A percentile compares a stretch with the other conserved stretches of the same genome.
Evolutionary conservation across 139 green algal species (phyloP).

Genomic region (Edaphochlamys debaryana): DNA sequence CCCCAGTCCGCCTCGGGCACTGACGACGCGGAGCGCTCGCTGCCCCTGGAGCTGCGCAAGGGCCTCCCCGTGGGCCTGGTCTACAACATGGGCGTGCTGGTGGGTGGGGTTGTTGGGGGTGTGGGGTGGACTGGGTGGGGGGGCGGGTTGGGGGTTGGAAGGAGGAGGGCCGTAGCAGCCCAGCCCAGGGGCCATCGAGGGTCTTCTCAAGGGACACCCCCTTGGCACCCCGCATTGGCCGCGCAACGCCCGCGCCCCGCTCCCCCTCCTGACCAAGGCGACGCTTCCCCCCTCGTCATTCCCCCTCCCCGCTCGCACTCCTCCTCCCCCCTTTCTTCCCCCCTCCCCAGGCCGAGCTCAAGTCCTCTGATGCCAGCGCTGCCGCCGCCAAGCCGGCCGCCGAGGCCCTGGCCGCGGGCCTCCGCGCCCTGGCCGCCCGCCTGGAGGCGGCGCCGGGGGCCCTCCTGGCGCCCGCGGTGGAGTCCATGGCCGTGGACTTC

Average conservation of each 20-base stretch:
- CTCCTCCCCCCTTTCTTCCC: no score
- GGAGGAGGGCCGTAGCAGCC: no score
- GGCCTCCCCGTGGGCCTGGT: constrained; percentile 57
- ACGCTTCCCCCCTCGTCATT: no score
- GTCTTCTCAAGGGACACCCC: no score
- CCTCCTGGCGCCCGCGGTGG: constrained; percentile 38
- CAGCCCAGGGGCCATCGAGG: no score
- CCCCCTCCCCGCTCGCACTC: no score
- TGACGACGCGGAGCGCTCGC: no score
- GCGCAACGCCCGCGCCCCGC: no score
- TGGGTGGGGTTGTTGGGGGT: background rate
- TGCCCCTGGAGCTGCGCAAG: constrained; percentile 55
- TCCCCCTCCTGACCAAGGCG: no score
- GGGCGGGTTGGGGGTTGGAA: no score
- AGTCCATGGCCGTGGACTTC: constrained; percentile 54
- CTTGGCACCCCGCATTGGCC: no score
- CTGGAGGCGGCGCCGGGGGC: constrained; percentile 45
- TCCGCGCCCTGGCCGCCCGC: constrained; percentile 62
- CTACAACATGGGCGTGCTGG: constrained; percentile 32
- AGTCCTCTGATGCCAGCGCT: background rate
- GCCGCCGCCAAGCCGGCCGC: background rate
- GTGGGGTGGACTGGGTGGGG: no score
- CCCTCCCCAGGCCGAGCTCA: background rate
- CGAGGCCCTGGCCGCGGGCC: constrained; percentile 36
- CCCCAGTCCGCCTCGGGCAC: background rate